phyloP scores from a whole-genome alignment of 2,329 filamentous ascomycete genomes.

The Aspergillus glaucus region DNA sequence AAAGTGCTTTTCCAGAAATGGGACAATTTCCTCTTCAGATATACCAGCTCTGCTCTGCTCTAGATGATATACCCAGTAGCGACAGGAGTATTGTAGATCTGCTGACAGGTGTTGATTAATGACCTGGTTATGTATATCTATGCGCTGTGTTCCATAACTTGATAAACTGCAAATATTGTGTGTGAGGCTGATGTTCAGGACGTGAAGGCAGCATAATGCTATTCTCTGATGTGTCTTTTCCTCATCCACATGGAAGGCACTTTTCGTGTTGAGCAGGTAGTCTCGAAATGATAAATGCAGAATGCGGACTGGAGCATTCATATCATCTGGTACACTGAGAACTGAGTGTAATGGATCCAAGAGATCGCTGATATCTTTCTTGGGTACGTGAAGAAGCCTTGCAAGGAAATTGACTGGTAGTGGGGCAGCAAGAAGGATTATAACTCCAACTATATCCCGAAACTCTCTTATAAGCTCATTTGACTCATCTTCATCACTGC shows the following conservation, averaged over 20 bases:
- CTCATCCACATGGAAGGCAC: conserved; percentile 26
- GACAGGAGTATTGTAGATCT: conserved; percentile 20
- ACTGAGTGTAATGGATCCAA: conserved; percentile 15
- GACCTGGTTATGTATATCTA: conserved; percentile 4
- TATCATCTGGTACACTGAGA: conserved; percentile 8
- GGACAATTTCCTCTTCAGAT: conserved; percentile 2
- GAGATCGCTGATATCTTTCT: conserved; percentile 3
- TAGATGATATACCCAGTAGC: conserved; percentile 21
- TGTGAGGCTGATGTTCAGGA: conserved; percentile 8
- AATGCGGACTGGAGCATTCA: conserved; percentile 5
- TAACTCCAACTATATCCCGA: conserved; percentile 15
- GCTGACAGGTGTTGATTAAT: conserved; percentile 12
- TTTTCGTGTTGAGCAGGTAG: conserved; percentile 20
- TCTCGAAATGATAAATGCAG: conserved; percentile 29
- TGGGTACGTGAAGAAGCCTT: conserved; percentile 5
- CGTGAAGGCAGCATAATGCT: conserved; percentile 18
- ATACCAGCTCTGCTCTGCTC: conserved; percentile 6
- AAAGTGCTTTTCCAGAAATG: conserved; percentile 15
- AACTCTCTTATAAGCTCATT: conserved; percentile 11
- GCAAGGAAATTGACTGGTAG: conserved; percentile 13
- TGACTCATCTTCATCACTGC: conserved; percentile 5
- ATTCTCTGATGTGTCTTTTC: conserved; percentile 21
- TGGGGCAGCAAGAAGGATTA: conserved; percentile 16
- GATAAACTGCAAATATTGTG: conserved; percentile 12
- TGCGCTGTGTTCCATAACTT: conserved; percentile 2